Conservation (phyloP, 2,329 filamentous ascomycete species). For the Zasmidium cellare region DNA sequence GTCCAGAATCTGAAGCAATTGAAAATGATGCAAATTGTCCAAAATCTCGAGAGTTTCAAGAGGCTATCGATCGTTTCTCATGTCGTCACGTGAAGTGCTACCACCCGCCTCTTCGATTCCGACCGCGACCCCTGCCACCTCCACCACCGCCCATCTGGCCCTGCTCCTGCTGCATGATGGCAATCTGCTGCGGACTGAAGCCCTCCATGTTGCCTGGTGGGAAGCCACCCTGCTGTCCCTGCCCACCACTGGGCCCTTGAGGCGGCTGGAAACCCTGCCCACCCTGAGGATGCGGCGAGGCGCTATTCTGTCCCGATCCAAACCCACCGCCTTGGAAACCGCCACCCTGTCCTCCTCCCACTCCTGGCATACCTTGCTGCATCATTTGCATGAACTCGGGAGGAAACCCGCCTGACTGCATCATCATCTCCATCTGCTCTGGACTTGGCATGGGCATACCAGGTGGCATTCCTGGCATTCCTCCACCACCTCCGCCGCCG, state of each 20-base stretch:
- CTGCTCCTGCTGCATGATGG: conserved; percentile 36
- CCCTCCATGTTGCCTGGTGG: conserved; percentile 30
- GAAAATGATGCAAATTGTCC: no score
- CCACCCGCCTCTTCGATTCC: conserved; percentile 12
- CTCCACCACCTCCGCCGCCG: conserved; percentile 17
- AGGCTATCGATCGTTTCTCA: no score
- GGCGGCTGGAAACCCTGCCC: conserved; percentile 32
- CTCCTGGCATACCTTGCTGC: conserved; percentile 19
- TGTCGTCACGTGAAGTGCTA: neutral
- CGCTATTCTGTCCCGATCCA: conserved; percentile 21
- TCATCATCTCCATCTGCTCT: conserved; percentile 57
- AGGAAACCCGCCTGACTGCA: conserved; percentile 47
- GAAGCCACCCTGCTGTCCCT: conserved; percentile 14
- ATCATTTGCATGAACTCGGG: conserved; percentile 20
- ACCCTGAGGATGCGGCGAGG: conserved; percentile 25
- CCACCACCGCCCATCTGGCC: conserved; percentile 30
- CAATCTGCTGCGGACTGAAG: conserved; percentile 36
- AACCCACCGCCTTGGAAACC: conserved; percentile 19
- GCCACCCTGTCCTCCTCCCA: conserved; percentile 22
- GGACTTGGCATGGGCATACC: conserved; percentile 50
- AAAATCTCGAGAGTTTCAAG: no score
- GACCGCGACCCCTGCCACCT: conserved; percentile 30
- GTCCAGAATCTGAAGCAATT: no score
- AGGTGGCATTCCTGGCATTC: conserved; percentile 32
- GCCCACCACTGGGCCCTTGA: conserved; percentile 21